phyloP scores from a whole-genome alignment of 257 asterid species.

The Lavandula angustifolia region DNA sequence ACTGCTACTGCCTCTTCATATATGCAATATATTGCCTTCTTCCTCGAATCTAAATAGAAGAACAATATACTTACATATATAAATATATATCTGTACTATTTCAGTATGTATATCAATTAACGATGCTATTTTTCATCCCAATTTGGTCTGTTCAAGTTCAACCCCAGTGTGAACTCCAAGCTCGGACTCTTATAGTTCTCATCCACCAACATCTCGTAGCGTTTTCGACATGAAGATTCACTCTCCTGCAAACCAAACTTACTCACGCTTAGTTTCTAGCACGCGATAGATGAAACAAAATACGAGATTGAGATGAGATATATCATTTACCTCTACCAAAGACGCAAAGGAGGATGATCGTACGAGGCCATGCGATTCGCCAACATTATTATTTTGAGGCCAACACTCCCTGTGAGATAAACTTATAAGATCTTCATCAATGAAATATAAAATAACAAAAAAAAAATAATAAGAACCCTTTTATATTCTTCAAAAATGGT shows the following conservation, averaged over 20 bases:
- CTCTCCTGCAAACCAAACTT: conserved; percentile 44
- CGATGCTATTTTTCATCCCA: conserved; percentile 45
- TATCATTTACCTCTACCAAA: conserved; percentile 45
- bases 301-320: neutral
- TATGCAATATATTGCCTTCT: conserved; percentile 24
- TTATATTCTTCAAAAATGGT: conserved; percentile 47
- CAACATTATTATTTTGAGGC: conserved; percentile 45
- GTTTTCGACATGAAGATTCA: conserved; percentile 38
- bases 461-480: conserved; percentile 31
- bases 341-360: conserved; percentile 56
- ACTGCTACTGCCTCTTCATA: conserved; percentile 23
- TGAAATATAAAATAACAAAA: too few relatives aligned
- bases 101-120: too few relatives aligned
- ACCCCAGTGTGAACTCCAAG: conserved; percentile 46
- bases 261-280: too few relatives aligned
- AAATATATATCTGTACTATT: too few relatives aligned
- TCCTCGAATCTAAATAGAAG: conserved; percentile 13
- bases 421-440: neutral
- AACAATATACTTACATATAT: neutral
- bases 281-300: neutral
- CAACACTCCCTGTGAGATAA: conserved; percentile 53
- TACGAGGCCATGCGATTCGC: conserved; percentile 45
- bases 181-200: conserved; percentile 50
- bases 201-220: conserved; percentile 30
- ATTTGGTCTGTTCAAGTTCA: conserved; percentile 21